Evolutionary conservation across 1,284 basidiomycete genomes (phyloP), one percentile per base, ranked within the genome.

Genomic region (Cystobasidium slooffiae): DNA sequence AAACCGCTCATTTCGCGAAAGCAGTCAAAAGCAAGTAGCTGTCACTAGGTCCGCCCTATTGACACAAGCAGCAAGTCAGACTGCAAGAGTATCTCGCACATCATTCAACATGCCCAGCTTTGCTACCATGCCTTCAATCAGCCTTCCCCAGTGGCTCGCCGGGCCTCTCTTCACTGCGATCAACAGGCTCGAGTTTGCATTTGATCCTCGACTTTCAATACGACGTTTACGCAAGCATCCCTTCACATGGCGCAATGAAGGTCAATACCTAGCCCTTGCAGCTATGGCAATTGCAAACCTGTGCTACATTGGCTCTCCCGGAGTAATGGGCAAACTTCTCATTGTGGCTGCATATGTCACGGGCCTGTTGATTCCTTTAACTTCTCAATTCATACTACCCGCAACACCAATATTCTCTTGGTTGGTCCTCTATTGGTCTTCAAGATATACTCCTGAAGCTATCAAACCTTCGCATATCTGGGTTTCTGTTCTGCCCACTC

Each of bases 321-420:
- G 72, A 12, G 43, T 55, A 18, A n/a, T 69, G 2, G 56, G 64
- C 14, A 62, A 64, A 37, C 46, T 74, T 46, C 46, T 68, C 65
- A 72, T 76, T 49, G 66, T 64, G 16, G 39, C 43, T 39, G 75
- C 68, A 39, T 76, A 73, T 37, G 61, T 61, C 47, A 37, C 53
- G 51, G 75, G 72, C 14, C 85, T 97, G 67, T 84, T 94, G 69
- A 82, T 98, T 52, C 96, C 96, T 0, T 85, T 96, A 75, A 94
- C 94, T 0, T 91, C 88, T 44, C 96, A 98, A 82, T 94, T 99
- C 84, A 90, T 97, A 84, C 79, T 94, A 49, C 95, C 93, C 0
- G 94, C 93, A 0, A 90, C 89, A 0, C 95, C 94, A 10, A 86
- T 98, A 64, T 89, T 97, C 77, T 81, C 76, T 64, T 84, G 80